These are phyloP conservation scores for Mucor lusitanicus DNA, from an alignment of 371 early-diverging fungal species.

Conservation along the genomic window DNA sequence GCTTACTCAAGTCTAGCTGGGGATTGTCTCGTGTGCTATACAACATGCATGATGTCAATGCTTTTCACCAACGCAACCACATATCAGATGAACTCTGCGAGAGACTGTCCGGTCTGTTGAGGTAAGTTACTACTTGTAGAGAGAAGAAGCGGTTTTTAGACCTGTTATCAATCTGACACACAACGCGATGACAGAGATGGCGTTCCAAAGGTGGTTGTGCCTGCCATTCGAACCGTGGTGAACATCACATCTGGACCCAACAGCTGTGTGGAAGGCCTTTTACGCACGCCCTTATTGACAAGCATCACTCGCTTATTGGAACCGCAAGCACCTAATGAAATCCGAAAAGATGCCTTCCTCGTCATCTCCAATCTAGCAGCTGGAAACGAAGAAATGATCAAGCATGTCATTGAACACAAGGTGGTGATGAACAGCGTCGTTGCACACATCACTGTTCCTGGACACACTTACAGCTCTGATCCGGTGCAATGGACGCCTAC, in stretches of 20 bases:
- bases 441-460: slow-evolving; percentile 37
- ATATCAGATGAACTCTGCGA: slow-evolving; percentile 26
- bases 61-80: slow-evolving; percentile 23
- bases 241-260: slow-evolving; percentile 62
- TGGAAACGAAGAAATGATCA: slow-evolving; percentile 45
- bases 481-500: slow-evolving; percentile 15
- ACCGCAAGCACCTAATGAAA: slow-evolving; percentile 15
- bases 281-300: slow-evolving; percentile 39
- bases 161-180: too few species aligned
- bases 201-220: slow-evolving; percentile 14
- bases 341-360: slow-evolving; percentile 55
- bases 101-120: slow-evolving; percentile 27
- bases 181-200: slow-evolving; percentile 5
- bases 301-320: slow-evolving; percentile 24
- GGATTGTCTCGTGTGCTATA: slow-evolving; percentile 60
- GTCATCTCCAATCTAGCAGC: slow-evolving; percentile 59
- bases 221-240: slow-evolving; percentile 48
- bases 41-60: slow-evolving; percentile 53
- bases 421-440: slow-evolving; percentile 43
- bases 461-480: slow-evolving; percentile 17
- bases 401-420: slow-evolving; percentile 37
- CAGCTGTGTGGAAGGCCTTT: slow-evolving; percentile 34
- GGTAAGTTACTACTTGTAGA: slow-evolving; percentile 29
- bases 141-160: too few species aligned
- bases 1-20: slow-evolving; percentile 37